A percentile compares a stretch with the other conserved stretches of the same genome.
Evolutionary conservation across 768 basidiomycete genomes (phyloP).

Genomic region (Rhizopogon roseolus): DNA sequence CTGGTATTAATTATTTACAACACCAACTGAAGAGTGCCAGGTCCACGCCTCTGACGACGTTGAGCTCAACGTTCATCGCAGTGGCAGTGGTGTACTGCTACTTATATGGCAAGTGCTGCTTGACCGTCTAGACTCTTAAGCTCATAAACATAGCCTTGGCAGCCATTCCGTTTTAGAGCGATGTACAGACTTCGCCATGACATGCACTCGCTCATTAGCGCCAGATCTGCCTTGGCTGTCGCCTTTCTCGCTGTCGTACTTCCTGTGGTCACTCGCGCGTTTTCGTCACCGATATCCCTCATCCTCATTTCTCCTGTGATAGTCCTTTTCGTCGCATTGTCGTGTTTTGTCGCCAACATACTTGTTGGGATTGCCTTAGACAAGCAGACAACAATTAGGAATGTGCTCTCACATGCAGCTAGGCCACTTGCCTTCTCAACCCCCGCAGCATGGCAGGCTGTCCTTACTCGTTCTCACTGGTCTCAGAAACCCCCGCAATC

Average conservation of each 20-base stretch:
- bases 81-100: neutral
- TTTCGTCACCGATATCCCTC: conserved; percentile 64
- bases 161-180: neutral
- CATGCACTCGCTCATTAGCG: conserved; percentile 39
- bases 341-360: conserved; percentile 50
- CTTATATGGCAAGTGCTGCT: neutral
- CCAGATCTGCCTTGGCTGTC: conserved; percentile 50
- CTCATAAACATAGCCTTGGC: too few species aligned
- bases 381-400: conserved; percentile 25
- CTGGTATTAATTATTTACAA: too few species aligned
- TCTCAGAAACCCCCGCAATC: conserved; percentile 66
- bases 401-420: conserved; percentile 50
- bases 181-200: conserved; percentile 10
- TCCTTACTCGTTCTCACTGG: conserved; percentile 87
- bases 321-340: conserved; percentile 40
- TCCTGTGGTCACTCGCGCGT: conserved; percentile 48
- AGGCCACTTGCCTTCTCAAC: conserved; percentile 84
- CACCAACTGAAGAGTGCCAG: too few species aligned
- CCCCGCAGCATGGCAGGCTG: conserved; percentile 92
- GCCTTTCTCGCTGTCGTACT: conserved; percentile 53
- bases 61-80: too few species aligned
- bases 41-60: too few species aligned
- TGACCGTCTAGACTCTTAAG: neutral
- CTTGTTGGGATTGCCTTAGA: conserved; percentile 59
- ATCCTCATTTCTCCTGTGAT: conserved; percentile 61